Evolutionary conservation across 352 stramenopile species (phyloP), one percentile per base, ranked within the genome.

Genomic region (Pythium sp.): DNA sequence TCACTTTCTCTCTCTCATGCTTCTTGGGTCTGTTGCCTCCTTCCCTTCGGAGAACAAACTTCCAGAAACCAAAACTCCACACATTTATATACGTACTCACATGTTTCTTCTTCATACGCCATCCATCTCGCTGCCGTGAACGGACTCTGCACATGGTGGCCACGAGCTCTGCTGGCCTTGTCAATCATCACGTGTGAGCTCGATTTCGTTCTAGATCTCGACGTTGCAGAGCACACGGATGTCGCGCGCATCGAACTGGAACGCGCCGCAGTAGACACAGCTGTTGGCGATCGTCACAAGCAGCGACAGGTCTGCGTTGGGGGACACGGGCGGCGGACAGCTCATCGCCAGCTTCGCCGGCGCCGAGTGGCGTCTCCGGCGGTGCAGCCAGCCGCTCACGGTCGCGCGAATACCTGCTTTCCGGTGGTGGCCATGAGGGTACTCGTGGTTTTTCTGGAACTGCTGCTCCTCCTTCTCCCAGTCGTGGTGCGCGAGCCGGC

Each of bases 251-350:
- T 68, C 66, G 74, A 92, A 90, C 64, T 74, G 74, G 68, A 84
- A 86, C 56, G 78, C 71, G 2, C 80, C 80, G 64, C 71, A 88
- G 67, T 84, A 86, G 3, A 88, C 71, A 57, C 82, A 92, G 62
- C 73, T 79, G 72, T 92, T 92, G 70, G 84, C 78, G 72, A 92
- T 83, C 62, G 76, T 67, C 20, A 93, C 81, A 22, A 91, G 71
- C 62, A 77, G 53, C n/a, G 68, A 60, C n/a, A 93, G 62, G 24
- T 91, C 80, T 3, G 32, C 51, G 8, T 38, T 62, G 3, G 32
- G n/a, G 8, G 70, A 38, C 58, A 92, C 71, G 0, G 77, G 72
- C 55, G 84, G 80, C 32, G 81, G 80, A 55, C 43, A 56, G 28
- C 84, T 75, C 5, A 90, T 65, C 71, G 73, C 77, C 46, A 86